Conservation (phyloP, 805 yeast genomes). For the Brettanomyces sp. region DNA sequence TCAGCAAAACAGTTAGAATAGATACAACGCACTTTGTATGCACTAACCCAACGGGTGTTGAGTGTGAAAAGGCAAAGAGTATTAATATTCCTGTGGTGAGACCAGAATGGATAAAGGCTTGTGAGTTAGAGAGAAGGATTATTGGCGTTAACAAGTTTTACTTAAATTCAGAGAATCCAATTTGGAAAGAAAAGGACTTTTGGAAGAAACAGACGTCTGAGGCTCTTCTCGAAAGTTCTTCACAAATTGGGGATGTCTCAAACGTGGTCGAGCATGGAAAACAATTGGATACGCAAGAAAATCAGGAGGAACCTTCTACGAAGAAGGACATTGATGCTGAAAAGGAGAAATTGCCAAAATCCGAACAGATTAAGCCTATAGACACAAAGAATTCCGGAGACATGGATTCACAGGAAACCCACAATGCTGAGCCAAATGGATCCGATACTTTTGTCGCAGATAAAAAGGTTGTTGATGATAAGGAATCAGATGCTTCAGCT, state of each 20-base stretch:
- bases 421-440: too few relatives aligned
- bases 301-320: not conserved
- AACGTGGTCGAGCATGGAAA: not conserved
- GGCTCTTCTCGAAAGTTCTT: not conserved
- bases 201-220: conserved; percentile 12
- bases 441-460: too few relatives aligned
- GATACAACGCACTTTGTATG: conserved; percentile 94
- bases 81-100: conserved; percentile 87
- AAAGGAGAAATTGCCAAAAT: conserved; percentile 3
- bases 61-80: conserved; percentile 68
- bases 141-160: conserved; percentile 90
- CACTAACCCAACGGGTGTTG: conserved; percentile 54
- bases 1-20: conserved; percentile 64
- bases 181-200: conserved; percentile 38
- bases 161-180: conserved; percentile 40
- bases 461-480: too few relatives aligned
- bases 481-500: too few relatives aligned
- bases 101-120: conserved; percentile 96
- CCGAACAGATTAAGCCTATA: conserved; percentile 1
- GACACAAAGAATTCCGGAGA: too few relatives aligned
- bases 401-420: too few relatives aligned
- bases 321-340: not conserved
- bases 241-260: not conserved
- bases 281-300: not conserved
- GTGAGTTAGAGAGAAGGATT: conserved; percentile 78